Evolutionary conservation across 225 moss, liverwort and hornwort genomes (phyloP).

Genomic region (Pseudisothecium myosuroides): DNA sequence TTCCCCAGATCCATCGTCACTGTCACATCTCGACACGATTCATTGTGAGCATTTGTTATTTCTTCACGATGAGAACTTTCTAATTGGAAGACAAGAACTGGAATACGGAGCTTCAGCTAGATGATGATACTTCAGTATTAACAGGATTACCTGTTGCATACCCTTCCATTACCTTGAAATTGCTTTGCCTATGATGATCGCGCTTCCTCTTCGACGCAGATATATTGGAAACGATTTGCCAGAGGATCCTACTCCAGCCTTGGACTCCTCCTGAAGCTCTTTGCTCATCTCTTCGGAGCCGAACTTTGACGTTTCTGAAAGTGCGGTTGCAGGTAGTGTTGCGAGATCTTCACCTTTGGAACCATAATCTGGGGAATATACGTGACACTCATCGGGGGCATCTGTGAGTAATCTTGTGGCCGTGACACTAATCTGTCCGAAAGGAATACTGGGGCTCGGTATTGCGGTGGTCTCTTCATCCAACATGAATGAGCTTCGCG

Average conservation of each 20-base stretch:
- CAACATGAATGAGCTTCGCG: slow-evolving; percentile 12
- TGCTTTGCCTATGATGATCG: background rate
- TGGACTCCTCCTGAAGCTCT: background rate
- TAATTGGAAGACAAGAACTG: background rate
- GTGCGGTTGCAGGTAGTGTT: background rate
- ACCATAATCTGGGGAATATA: background rate
- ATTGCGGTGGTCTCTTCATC: background rate
- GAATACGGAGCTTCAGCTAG: background rate
- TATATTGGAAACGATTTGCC: background rate
- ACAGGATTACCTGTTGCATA: background rate
- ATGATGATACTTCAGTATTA: background rate
- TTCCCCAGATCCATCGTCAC: background rate
- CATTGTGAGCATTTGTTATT: background rate
- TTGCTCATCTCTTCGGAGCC: background rate
- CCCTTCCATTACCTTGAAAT: background rate
- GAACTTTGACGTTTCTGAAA: background rate
- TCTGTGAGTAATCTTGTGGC: background rate
- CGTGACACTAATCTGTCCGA: background rate
- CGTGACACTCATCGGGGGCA: background rate
- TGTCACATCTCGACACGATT: background rate
- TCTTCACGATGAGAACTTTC: background rate
- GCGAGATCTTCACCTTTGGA: background rate
- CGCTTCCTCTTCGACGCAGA: background rate
- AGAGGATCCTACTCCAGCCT: background rate
- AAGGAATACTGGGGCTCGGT: background rate